phyloP scores from a whole-genome alignment of 305 asterid genomes.

The Petunia hybrid region DNA sequence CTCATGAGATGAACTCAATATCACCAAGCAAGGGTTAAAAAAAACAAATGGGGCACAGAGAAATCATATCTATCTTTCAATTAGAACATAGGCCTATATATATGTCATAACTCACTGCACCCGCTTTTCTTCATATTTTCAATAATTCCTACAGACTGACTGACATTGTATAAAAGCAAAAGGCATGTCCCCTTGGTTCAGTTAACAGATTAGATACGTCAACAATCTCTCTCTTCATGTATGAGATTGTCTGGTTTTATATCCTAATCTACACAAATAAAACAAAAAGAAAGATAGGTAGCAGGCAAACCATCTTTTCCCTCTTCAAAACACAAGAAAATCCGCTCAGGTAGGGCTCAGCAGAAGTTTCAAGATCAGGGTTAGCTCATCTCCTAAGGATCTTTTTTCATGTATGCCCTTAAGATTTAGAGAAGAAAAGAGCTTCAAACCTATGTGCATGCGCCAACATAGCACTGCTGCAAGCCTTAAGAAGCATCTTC shows the following conservation, averaged over 20 bases:
- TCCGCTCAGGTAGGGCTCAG: background rate
- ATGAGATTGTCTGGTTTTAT: background rate
- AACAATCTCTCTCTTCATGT: conserved; percentile 21
- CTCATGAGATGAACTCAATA: background rate
- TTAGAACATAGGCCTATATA: no score
- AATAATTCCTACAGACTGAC: no score
- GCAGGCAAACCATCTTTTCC: background rate
- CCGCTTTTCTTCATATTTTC: no score
- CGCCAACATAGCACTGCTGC: background rate
- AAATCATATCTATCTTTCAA: no score
- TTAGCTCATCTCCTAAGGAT: background rate
- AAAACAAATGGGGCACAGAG: no score
- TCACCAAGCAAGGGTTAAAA: no score
- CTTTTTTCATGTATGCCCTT: background rate
- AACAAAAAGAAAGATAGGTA: background rate
- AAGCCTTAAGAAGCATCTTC: background rate
- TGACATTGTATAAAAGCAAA: background rate
- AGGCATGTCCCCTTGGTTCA: conserved; percentile 22
- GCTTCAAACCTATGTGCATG: background rate
- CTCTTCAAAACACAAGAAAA: conserved; percentile 14
- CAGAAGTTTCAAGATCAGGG: background rate
- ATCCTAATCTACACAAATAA: background rate
- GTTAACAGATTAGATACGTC: background rate
- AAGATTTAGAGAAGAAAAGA: background rate
- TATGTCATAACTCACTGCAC: no score